Conservation (phyloP, 768 basidiomycete species). For the Boletus subparvulus region DNA sequence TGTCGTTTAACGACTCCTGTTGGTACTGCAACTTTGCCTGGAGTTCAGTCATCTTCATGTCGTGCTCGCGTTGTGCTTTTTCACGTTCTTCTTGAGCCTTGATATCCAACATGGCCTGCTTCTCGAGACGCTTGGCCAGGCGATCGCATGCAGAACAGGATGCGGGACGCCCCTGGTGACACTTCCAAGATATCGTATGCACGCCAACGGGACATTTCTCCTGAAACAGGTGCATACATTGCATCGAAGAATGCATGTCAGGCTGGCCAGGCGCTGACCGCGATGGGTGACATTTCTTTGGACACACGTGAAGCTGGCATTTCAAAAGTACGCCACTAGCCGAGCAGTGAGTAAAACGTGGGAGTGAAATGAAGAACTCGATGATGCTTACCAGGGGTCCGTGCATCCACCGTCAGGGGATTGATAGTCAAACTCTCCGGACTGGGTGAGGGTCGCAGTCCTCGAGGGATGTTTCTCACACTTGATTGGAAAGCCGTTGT, state of each 20-base stretch:
- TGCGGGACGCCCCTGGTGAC: constrained; percentile 39
- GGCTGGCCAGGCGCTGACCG: constrained; percentile 45
- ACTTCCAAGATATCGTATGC: constrained; percentile 48
- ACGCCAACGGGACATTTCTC: constrained; percentile 42
- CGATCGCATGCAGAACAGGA: constrained; percentile 49
- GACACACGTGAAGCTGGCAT: constrained; percentile 46
- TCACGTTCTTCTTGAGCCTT: constrained; percentile 46
- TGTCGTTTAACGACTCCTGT: constrained; percentile 37
- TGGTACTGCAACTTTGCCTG: constrained; percentile 39
- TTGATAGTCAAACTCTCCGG: constrained; percentile 50
- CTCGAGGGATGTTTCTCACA: constrained; percentile 56
- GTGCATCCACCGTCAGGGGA: constrained; percentile 67
- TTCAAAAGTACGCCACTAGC: constrained; percentile 14
- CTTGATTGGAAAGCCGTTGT: constrained; percentile 58
- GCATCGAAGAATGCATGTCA: constrained; percentile 32
- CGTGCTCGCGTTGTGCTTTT: constrained; percentile 43
- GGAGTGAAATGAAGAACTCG: neutral
- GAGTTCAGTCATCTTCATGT: constrained; percentile 41
- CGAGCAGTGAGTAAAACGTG: neutral
- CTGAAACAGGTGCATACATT: constrained; percentile 40
- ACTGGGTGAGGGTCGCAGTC: constrained; percentile 35
- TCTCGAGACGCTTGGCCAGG: constrained; percentile 40
- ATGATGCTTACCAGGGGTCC: constrained; percentile 51
- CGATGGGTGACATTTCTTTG: constrained; percentile 60
- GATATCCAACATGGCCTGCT: constrained; percentile 41